Percentiles rank a stretch among this genome's conserved stretches.
Conservation (phyloP, 1,284 basidiomycete genomes). For the Thecaphora thlaspeos region DNA sequence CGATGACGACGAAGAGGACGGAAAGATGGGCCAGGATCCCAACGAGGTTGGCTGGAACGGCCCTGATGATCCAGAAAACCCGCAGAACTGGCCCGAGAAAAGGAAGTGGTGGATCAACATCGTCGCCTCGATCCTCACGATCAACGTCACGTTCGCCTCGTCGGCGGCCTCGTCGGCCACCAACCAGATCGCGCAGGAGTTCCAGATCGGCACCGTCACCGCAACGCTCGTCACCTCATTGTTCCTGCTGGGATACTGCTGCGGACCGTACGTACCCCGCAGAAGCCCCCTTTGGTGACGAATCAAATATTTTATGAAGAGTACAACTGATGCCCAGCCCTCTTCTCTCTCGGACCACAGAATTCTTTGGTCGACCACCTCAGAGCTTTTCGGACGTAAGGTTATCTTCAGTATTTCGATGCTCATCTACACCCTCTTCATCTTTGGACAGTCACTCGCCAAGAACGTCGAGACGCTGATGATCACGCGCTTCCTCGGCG, state of each 20-base stretch:
- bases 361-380: slow-evolving; percentile 25
- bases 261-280: too few species aligned
- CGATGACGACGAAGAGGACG: too few species aligned
- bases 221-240: slow-evolving; percentile 48
- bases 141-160: slow-evolving; percentile 52
- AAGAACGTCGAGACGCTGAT: slow-evolving; percentile 37
- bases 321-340: too few species aligned
- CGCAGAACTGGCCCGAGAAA: slow-evolving; percentile 36
- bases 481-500: slow-evolving; percentile 50
- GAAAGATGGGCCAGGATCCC: slow-evolving; percentile 5
- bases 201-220: slow-evolving; percentile 36
- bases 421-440: slow-evolving; percentile 48
- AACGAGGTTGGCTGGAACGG: slow-evolving; percentile 30
- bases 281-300: too few species aligned
- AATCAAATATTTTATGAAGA: too few species aligned
- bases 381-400: slow-evolving; percentile 54
- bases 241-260: slow-evolving; percentile 52
- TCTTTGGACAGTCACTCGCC: slow-evolving; percentile 51
- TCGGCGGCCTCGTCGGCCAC: slow-evolving; percentile 47
- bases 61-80: slow-evolving; percentile 37
- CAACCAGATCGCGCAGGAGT: slow-evolving; percentile 11
- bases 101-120: slow-evolving; percentile 34
- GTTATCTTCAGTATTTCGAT: slow-evolving; percentile 48
- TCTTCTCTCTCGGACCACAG: too few species aligned
- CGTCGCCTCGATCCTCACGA: slow-evolving; percentile 42